These are phyloP conservation scores for Lasiosphaeria miniovina DNA, from an alignment of 495 filamentous ascomycete species.

Conservation along the genomic window DNA sequence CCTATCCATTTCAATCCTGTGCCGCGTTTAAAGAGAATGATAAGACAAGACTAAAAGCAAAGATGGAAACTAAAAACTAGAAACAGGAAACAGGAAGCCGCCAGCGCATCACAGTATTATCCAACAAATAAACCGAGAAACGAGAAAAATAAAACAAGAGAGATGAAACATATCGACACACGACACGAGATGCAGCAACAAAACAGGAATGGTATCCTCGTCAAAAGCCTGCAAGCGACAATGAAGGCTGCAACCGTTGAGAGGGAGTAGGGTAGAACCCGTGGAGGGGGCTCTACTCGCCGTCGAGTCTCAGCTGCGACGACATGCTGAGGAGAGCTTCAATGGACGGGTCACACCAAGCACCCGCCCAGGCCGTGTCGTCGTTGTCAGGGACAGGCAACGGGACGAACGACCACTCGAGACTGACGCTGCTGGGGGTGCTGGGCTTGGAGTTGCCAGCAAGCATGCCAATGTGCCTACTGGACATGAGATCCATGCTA, in stretches of 20 bases:
- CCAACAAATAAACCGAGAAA: not conserved
- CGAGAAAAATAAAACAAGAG: not conserved
- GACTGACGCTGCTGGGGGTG: not conserved
- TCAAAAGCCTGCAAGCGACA: not conserved
- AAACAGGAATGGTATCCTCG: not conserved
- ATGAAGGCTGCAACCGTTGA: not conserved
- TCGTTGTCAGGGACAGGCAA: not conserved
- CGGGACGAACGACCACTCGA: not conserved
- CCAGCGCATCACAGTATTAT: too few relatives aligned
- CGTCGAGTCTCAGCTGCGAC: not conserved
- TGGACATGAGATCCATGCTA: not conserved
- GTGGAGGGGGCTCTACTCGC: not conserved
- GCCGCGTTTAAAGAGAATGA: too few relatives aligned
- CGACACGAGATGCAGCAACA: not conserved
- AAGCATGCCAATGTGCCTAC: not conserved
- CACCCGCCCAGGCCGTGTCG: constrained; percentile 9
- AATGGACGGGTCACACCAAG: constrained; percentile 9
- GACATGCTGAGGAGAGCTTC: not conserved
- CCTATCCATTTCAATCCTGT: not conserved
- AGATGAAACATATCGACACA: not conserved
- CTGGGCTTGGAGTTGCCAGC: not conserved
- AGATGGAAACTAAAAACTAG: too few relatives aligned
- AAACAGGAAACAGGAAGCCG: too few relatives aligned
- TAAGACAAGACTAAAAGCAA: too few relatives aligned
- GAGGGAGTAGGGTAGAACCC: not conserved